Evolutionary conservation across 495 filamentous ascomycete genomes (phyloP).

Genomic region (Tuber aestivum): DNA sequence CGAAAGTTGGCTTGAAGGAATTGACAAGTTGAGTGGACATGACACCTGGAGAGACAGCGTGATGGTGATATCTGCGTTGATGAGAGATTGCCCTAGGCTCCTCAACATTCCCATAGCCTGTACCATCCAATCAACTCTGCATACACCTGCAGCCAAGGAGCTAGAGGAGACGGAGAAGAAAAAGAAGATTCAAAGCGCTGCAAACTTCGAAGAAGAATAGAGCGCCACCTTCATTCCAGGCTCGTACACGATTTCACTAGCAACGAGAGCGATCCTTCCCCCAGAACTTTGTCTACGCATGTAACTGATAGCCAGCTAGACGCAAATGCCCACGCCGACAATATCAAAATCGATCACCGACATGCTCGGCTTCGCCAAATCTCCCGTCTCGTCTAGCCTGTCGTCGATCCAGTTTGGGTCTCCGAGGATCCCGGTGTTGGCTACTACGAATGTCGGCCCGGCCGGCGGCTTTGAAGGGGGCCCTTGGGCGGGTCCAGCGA

Average conservation of each 20-base stretch:
- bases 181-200: conserved; percentile 16
- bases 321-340: conserved; percentile 32
- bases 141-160: conserved; percentile 26
- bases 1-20: conserved; percentile 33
- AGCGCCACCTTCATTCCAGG: conserved; percentile 41
- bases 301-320: conserved; percentile 38
- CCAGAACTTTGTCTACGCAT: conserved; percentile 29
- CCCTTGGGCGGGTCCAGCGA: conserved; percentile 33
- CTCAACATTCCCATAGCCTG: conserved; percentile 1
- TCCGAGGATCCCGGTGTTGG: conserved; percentile 42
- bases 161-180: conserved; percentile 7
- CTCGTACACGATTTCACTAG: conserved; percentile 42
- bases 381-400: conserved; percentile 15
- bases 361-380: conserved; percentile 31
- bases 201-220: conserved; percentile 40
- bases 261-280: conserved; percentile 44
- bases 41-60: conserved; percentile 42
- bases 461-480: conserved; percentile 23
- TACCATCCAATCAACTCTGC: not conserved
- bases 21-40: conserved; percentile 39
- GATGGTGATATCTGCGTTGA: conserved; percentile 40
- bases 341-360: conserved; percentile 41
- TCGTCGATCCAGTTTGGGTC: conserved; percentile 40
- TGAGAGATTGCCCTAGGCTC: not conserved
- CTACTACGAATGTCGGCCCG: conserved; percentile 41